Evolutionary conservation across 345 rosid genomes (phyloP), one percentile per base, ranked within the genome.

Genomic region (Populus simonii): DNA sequence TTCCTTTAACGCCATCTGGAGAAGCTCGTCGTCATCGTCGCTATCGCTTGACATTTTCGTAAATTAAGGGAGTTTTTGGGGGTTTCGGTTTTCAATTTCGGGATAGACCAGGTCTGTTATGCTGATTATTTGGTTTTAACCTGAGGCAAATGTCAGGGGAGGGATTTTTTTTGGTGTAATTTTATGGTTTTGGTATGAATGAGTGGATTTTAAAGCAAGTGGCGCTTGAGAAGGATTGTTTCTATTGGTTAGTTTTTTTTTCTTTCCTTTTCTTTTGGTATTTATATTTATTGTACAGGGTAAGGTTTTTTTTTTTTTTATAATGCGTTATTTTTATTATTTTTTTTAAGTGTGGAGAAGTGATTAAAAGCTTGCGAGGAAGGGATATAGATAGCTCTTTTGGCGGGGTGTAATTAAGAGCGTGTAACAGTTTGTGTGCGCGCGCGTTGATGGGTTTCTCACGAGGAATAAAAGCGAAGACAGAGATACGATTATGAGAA

Each of bases 21-120:
- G 98, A 79, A 96, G 98, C 91, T 92, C 97, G 53, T 96, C 98
- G 84, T 96, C 99, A 87, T 93, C 94, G 53, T 90, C 92, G 84
- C 98, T 90, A 81, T 88, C 98, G 86, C 89, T 90, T 8, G 98
- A 90, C 99, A 95, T 95, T 75, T 57, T 83, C 70, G 53, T 79
- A 68, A 67, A 49, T 72, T 66, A 66, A 68, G 47, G 25, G 31
- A 66, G 72, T 29, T 33, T n/a, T 10, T 0, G 63, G 38, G 70
- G 73, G 41, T 25, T 23, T 23, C 9, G 11, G 59, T 20, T 53
- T n/a, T n/a, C 25, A 3, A 25, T 23, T 59, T 59, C 29, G 35
- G 39, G 25, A 7, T 35, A 66, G 72, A 75, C 33, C 63, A 66
- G 72, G 31, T 66, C 17, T 16, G 76, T 16, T 73, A 73, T 15